Base-by-base conservation (phyloP, 2,329 filamentous ascomycete species). In the Phialophora verrucosa region DNA sequence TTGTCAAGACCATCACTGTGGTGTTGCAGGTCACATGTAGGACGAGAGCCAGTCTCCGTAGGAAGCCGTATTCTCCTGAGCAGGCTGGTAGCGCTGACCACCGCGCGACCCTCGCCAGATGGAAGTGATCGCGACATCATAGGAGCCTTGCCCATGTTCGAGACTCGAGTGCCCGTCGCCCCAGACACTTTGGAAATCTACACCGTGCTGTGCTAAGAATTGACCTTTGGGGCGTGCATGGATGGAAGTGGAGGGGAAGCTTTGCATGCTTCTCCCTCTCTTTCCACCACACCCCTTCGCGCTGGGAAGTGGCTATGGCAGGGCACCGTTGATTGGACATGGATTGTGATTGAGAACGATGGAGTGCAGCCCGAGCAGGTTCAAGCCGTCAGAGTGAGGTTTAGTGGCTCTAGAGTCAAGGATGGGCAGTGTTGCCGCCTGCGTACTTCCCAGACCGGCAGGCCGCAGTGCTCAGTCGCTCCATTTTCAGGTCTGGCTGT, bases 381-480 rank as follows among this genome's bases (percentile, higher is more conserved):
- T 62, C 54, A 49, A 65, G 32, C 38, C 23, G 60, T 66, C 63
- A 69, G 58, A 59, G 53, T 2, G 17, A 20, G 42, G 58, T 20
- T 50, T 66, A 66, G 66, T 68, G 66, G 56, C 61, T 56, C 59
- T 32, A 3, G 38, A 44, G 38, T 44, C 38, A 8, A 44, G 62
- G 56, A 50, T 59, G 57, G 17, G 32, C 38, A 23, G 47, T 5
- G 32, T 44, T n/a, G 12, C 11, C 11, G 44, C 25, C 20, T 59
- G 67, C 64, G 67, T 69, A 69, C 62, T 65, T 69, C 55, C 55
- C 67, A 69, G 67, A 62, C 67, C 59, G 67, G 56, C 60, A 61
- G 51, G 57, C 62, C 59, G 62, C 61, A 63, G 64, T 63, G 20
- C 35, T 47, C 49, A 54, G 47, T 59, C 62, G 62, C 63, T 60